Base-by-base conservation (phyloP, 2,329 filamentous ascomycete species). In the Trichoderma sp. region DNA sequence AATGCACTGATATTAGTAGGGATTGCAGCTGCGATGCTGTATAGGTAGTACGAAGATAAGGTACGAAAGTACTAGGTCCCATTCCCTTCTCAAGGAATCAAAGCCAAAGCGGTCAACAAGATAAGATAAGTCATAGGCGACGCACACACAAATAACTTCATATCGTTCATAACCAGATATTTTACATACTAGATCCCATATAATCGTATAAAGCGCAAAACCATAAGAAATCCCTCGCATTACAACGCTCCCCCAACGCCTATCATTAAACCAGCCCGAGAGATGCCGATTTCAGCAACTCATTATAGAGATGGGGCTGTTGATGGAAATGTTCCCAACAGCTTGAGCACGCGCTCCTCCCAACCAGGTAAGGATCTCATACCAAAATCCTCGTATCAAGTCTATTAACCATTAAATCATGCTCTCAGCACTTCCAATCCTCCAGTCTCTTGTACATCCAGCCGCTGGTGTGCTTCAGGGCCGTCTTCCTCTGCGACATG, bases 401-500 rank as follows among this genome's bases (percentile, higher is more conserved):
- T 6, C 28, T n/a, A 60, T 6, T 30, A 66, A 36, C 30, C 63
- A 32, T 24, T 24, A n/a, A 26, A 15, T 24, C 8, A 56, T 8
- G 30, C 66, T 60, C 26, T 62, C 7, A 71, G 56, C 70, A 71
- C 39, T 28, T 71, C 76, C 76, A 77, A 4, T 51, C 51, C 2
- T 74, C 66, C 14, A 77, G 36, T 26, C 76, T 63, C n/a, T 77
- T 74, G 7, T 70, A 67, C 30, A 77, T 57, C 76, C 76, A 77
- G 1, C 76, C 76, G 51, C 76, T 77, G 5, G 76, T 77, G 43
- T 77, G 76, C 73, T 67, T 75, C 43, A 77, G 58, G 0, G 74
- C 72, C 4, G 76, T 77, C 63, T 76, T 77, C 8, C 76, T 71
- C 68, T 77, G 74, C 11, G 71, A 69, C 76, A 77, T 77, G n/a